These are phyloP conservation scores for Hypoxylon sp. DNA, from an alignment of 2,329 filamentous ascomycete species.

Conservation along the genomic window DNA sequence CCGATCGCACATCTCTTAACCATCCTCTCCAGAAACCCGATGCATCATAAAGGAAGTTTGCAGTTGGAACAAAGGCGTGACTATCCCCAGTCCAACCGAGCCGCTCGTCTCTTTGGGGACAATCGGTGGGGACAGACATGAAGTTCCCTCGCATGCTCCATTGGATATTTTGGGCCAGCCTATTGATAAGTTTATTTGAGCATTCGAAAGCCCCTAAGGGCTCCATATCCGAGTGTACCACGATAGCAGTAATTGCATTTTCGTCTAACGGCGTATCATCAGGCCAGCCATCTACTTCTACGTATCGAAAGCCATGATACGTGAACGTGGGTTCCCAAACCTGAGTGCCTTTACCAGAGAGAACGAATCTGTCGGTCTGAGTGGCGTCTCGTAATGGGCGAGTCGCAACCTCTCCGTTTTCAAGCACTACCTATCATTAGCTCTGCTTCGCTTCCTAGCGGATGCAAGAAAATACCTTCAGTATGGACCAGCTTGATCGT, in stretches of 20 bases:
- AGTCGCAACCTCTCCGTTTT: constrained; percentile 52
- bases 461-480: too few relatives aligned
- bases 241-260: constrained; percentile 47
- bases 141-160: constrained; percentile 70
- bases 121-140: constrained; percentile 63
- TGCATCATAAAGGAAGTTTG: constrained; percentile 64
- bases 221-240: constrained; percentile 62
- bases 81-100: constrained; percentile 60
- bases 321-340: constrained; percentile 60
- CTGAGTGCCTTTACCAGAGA: constrained; percentile 59
- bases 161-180: constrained; percentile 61
- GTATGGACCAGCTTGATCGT: constrained; percentile 59
- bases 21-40: constrained; percentile 59
- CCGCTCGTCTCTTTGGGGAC: constrained; percentile 57
- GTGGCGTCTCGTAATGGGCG: constrained; percentile 39
- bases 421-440: constrained; percentile 54
- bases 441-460: constrained; percentile 15
- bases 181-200: constrained; percentile 61
- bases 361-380: constrained; percentile 37
- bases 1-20: constrained; percentile 56
- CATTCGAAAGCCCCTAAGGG: constrained; percentile 60
- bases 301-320: constrained; percentile 61
- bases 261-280: constrained; percentile 41
- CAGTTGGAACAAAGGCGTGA: constrained; percentile 56
- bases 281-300: constrained; percentile 54